Base-by-base conservation (phyloP, 2,329 filamentous ascomycete genomes). In the Alternaria alternata region DNA sequence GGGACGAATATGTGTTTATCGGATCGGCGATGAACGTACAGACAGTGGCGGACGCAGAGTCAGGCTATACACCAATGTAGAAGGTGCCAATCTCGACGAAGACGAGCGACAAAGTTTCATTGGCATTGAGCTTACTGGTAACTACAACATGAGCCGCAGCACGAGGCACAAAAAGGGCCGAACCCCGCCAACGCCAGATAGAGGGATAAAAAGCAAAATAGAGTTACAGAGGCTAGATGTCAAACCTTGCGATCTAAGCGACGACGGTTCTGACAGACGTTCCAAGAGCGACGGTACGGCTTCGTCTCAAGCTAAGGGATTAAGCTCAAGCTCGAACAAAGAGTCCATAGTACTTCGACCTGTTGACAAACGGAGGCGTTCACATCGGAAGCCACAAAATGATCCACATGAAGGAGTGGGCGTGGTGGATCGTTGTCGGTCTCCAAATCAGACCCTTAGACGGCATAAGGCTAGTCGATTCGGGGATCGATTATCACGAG, bases 61-160 rank as follows among this genome's bases (percentile, higher is more conserved):
- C 12, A 51, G 22, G 24, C 20, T 41, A 22, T 59, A 56, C 28
- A 22, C 18, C 14, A 60, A 49, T 22, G 46, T 56, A 11, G 43
- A 54, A 44, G 42, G 11, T 12, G 38, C 11, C 30, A 28, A 58
- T 54, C 36, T 53, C 26, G 47, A 39, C 39, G 14, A 46, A 3
- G 41, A 51, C 14, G 36, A 58, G 42, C 49, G 20, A 32, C 28
- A 3, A 28, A 34, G 36, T 43, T 57, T 54, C n/a, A 26, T 36
- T 2, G 38, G 59, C 30, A 24, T 51, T 5, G 5, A 24, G 28
- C 16, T 26, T n/a, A 51, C 14, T n/a, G 32, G 24, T 12, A 18
- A 30, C 32, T 22, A 18, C 4, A 34, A 7, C 11, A 57, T 6
- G 32, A 20, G 52, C 9, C 4, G 32, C 16, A 57, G 30, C 28